Conservation (phyloP, 2,329 filamentous ascomycete genomes). For the Xylariaceae sp. region DNA sequence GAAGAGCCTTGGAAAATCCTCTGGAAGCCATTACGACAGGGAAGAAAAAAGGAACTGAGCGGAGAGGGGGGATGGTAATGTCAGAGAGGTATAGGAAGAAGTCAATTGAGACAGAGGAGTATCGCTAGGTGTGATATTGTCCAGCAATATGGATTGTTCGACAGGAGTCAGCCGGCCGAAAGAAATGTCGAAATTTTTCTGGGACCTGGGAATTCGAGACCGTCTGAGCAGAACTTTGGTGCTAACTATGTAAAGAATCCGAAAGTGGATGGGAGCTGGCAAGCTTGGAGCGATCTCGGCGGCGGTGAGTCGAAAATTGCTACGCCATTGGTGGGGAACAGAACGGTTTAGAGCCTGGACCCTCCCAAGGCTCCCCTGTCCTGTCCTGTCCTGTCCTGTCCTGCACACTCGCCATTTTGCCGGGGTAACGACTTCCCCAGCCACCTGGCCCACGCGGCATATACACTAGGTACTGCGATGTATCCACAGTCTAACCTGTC, state of each 20-base stretch:
- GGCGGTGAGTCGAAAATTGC: constrained; percentile 37
- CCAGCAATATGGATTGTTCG: constrained; percentile 24
- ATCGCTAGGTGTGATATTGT: constrained; percentile 19
- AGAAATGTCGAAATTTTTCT: constrained; percentile 21
- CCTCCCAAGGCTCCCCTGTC: not conserved
- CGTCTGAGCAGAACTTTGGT: constrained; percentile 21
- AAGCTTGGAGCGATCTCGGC: constrained; percentile 37
- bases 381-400: not conserved
- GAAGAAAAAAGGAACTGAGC: constrained; percentile 38
- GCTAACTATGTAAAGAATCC: constrained; percentile 1
- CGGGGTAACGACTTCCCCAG: too few species aligned
- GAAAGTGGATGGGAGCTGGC: constrained; percentile 16
- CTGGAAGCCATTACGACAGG: constrained; percentile 75
- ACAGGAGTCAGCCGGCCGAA: not conserved
- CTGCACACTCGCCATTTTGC: constrained; percentile 3
- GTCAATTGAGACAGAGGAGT: constrained; percentile 17
- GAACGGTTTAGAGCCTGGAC: constrained; percentile 1
- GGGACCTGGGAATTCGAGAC: constrained; percentile 17
- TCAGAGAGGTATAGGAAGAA: constrained; percentile 27
- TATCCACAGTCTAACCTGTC: too few species aligned
- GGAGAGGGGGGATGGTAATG: constrained; percentile 36
- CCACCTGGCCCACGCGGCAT: too few species aligned
- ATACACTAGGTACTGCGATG: too few species aligned
- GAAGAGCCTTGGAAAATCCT: constrained; percentile 72
- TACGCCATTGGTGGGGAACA: constrained; percentile 29